These are phyloP conservation scores for Malassezia pachydermatis DNA, from an alignment of 1,284 basidiomycete species.

Conservation along the genomic window DNA sequence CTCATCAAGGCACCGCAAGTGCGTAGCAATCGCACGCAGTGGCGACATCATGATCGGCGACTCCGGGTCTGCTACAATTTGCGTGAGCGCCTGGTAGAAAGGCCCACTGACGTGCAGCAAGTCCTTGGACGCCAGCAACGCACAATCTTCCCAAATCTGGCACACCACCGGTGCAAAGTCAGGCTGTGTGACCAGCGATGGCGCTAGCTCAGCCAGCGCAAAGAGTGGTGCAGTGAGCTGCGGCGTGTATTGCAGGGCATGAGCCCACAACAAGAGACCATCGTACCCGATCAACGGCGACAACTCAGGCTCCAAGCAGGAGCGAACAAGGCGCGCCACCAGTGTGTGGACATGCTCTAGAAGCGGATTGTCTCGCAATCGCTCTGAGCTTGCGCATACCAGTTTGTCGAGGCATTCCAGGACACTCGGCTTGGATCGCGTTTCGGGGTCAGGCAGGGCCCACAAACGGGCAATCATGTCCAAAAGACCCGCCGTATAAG, in stretches of 20 bases:
- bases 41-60: constrained; percentile 35
- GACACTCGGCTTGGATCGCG: constrained; percentile 35
- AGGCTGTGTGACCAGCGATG: constrained; percentile 29
- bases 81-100: constrained; percentile 26
- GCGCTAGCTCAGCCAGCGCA: constrained; percentile 26
- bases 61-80: constrained; percentile 32
- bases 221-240: constrained; percentile 36
- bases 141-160: constrained; percentile 32
- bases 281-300: constrained; percentile 39
- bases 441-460: constrained; percentile 36
- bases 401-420: constrained; percentile 41
- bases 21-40: constrained; percentile 27
- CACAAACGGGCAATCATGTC: constrained; percentile 39
- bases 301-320: constrained; percentile 24
- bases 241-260: constrained; percentile 34
- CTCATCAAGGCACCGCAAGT: constrained; percentile 28
- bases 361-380: constrained; percentile 15
- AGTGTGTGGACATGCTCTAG: constrained; percentile 31
- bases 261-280: constrained; percentile 39
- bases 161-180: constrained; percentile 41
- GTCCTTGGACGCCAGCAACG: constrained; percentile 34
- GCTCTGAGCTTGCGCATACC: constrained; percentile 29
- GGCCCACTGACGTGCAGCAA: constrained; percentile 28
- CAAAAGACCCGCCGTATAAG: constrained; percentile 29
- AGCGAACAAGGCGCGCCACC: constrained; percentile 35